Evolutionary conservation across 345 rosid genomes (phyloP), one percentile per base, ranked within the genome.

Genomic region (Eucalyptus curtisii): DNA sequence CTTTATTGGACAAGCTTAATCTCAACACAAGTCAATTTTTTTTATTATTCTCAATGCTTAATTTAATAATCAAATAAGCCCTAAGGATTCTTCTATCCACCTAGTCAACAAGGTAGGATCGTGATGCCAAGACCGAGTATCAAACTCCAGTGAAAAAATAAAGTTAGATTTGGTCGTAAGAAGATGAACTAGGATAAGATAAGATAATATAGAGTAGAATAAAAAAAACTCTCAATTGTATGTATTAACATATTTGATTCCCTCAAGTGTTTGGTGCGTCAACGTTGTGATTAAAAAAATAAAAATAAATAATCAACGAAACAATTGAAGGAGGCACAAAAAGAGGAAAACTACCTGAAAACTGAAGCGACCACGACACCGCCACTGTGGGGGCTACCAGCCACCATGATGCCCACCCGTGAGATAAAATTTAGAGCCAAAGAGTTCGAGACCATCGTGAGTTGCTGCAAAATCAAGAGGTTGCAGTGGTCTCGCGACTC

Each of bases 101-200:
- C 81, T 10, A 9, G 25, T 33, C 13, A 17, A 33, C 25, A 17
- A 68, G 1, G 13, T 33, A 17, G 25, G 44, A 17, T 7, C 7
- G 1, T 10, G 44, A 33, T 0, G 10, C 13, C 7, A 33, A 33
- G 81, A 68, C 25, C 7, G 7, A 6, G 81, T 1, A 19, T 33
- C 81, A 9, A 8, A 10, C 80, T 33, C 44, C 11, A 33, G 0
- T 10, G 10, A 64, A 66, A 15, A 66, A 16, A 55, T 66, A 33
- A 71, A 37, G 1, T 4, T 17, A 9, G 44, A 9, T 68, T 68
- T 68, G 25, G 2, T 19, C 1, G 13, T 17, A 10, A 68, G 1
- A 68, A 33, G 10, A 33, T 0, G 4, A 0, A 10, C 1, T 33
- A 7, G 1, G 24, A 68, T 68, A 68, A 17, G 44, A 33, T 68